Evolutionary conservation across 495 filamentous ascomycete species (phyloP).

Genomic region (Neurospora cerealis): DNA sequence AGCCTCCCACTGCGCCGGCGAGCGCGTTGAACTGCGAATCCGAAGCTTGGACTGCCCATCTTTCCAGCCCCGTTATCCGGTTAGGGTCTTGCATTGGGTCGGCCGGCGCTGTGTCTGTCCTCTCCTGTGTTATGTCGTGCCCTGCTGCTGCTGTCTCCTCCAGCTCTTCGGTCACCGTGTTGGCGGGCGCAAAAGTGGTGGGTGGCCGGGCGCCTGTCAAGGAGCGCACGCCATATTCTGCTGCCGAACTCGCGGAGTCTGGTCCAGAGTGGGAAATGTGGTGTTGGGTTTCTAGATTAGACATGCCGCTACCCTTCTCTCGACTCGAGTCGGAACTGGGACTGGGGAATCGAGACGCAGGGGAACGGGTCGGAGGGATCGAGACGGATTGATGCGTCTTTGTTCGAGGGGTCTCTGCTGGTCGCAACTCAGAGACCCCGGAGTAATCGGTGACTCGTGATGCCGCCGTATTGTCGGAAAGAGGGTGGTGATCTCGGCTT

Average conservation of each 20-base stretch:
- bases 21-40: conserved; percentile 51
- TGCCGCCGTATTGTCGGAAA: not conserved
- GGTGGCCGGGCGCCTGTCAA: conserved; percentile 1
- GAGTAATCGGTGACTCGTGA: not conserved
- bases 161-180: not conserved
- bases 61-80: conserved; percentile 47
- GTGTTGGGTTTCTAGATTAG: conserved; percentile 28
- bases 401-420: conserved; percentile 3
- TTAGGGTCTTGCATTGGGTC: conserved; percentile 22
- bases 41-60: conserved; percentile 37
- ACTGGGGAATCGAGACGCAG: not conserved
- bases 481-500: not conserved
- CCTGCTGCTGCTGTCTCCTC: not conserved
- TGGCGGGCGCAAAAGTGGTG: not conserved
- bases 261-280: conserved; percentile 25
- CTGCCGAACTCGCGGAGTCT: conserved; percentile 17
- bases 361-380: conserved; percentile 17
- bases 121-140: not conserved
- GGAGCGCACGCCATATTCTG: conserved; percentile 32
- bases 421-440: conserved; percentile 6
- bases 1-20: conserved; percentile 77
- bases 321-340: conserved; percentile 8
- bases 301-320: conserved; percentile 29
- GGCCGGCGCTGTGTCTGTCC: not conserved
- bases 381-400: conserved; percentile 4